Base-by-base conservation (phyloP, 345 rosid genomes). In the Salix caprea region DNA sequence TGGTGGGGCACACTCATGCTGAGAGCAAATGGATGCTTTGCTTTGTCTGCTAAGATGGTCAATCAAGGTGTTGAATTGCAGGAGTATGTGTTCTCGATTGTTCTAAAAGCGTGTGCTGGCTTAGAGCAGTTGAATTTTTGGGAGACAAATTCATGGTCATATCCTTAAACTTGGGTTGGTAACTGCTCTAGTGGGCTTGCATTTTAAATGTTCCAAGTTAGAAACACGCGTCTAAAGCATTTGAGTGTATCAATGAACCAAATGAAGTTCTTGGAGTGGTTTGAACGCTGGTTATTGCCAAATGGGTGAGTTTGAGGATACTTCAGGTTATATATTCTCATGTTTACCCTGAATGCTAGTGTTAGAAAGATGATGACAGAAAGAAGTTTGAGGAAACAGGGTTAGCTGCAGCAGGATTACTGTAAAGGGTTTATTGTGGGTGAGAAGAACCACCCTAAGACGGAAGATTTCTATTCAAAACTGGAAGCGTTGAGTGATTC, bases 251-350 rank as follows among this genome's bases (percentile, higher is more conserved):
- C 79, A 19, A 40, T 65, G 90, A 87, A 73, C 97, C 96, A 10
- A 89, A 88, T 77, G 95, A 89, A 72, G 89, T 88, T 86, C 92
- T 1, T 92, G 95, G 94, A 92, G 96, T 73, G 82, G 90, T 58
- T 65, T 91, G 42, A 84, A 91, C 44, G 65, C 91, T 18, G 97
- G 94, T 65, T 87, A 85, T 82, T 87, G 89, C 80, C 95, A 84
- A 77, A 80, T 72, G 74, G 89, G 91, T 69, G 82, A 83, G 37
- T 87, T 84, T 67, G 86, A 86, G 65, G 93, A 93, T 76, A 87
- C 91, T 19, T 89, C 92, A 56, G 91, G 89, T 39, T 91, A 91
- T 91, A 91, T 46, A 77, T 89, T 78, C 84, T 91, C 64, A 80
- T 91, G 79, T 93, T 90, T 80, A 91, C 91, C 83, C 82, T 91